These are phyloP conservation scores for Leccinum uliginosum DNA, from an alignment of 768 basidiomycete genomes.

Conservation along the genomic window DNA sequence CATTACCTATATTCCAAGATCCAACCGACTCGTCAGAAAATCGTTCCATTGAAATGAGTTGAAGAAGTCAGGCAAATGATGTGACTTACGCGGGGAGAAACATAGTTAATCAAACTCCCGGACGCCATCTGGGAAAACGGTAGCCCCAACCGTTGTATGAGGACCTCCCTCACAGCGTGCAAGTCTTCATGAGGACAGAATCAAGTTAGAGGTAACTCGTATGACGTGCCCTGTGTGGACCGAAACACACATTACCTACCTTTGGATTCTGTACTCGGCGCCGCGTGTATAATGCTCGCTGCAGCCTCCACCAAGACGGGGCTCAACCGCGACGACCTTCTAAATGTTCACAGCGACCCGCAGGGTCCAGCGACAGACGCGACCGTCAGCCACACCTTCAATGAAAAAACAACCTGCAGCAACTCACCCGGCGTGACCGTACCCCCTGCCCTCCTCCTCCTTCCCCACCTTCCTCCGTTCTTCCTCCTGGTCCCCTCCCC, in stretches of 20 bases:
- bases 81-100: slow-evolving; percentile 45
- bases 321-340: slow-evolving; percentile 36
- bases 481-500: not conserved
- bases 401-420: not conserved
- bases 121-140: slow-evolving; percentile 53
- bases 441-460: not conserved
- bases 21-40: not conserved
- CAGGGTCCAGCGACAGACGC: not conserved
- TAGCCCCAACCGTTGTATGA: slow-evolving; percentile 53
- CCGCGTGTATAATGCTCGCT: slow-evolving; percentile 62
- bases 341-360: slow-evolving; percentile 13
- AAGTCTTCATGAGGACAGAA: slow-evolving; percentile 44
- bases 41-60: not conserved
- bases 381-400: slow-evolving; percentile 1
- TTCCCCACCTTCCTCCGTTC: not conserved
- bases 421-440: slow-evolving; percentile 32
- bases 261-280: slow-evolving; percentile 51
- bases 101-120: slow-evolving; percentile 47
- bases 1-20: slow-evolving; percentile 37
- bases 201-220: not conserved
- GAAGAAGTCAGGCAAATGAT: not conserved
- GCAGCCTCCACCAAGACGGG: slow-evolving; percentile 60
- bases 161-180: slow-evolving; percentile 45
- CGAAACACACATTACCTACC: slow-evolving; percentile 36
- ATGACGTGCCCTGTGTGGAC: not conserved